A percentile compares a stretch with the other conserved stretches of the same genome.
phyloP scores from a whole-genome alignment of 805 yeast genomes.

The Groenewaldozyma tartarivorans region DNA sequence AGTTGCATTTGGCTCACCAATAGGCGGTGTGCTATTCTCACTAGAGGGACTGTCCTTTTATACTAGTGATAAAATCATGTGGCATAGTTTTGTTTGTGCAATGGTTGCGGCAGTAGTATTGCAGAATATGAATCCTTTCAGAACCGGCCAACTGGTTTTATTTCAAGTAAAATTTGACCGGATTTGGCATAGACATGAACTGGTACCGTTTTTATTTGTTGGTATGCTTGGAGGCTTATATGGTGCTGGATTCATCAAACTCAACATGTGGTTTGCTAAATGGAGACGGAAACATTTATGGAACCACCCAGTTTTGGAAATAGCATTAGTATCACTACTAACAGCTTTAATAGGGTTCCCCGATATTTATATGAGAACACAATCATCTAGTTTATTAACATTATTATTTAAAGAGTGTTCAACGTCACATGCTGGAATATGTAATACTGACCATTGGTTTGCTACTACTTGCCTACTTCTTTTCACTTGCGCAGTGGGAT shows the following conservation, averaged over 20 bases:
- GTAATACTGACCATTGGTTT: conserved; percentile 17
- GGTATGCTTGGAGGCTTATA: conserved; percentile 64
- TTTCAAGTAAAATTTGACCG: conserved; percentile 60
- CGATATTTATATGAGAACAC: conserved; percentile 41
- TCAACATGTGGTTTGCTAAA: conserved; percentile 38
- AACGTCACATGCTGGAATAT: conserved; percentile 19
- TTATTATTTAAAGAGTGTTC: conserved; percentile 62
- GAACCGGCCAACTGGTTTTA: conserved; percentile 44
- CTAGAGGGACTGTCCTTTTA: conserved; percentile 59
- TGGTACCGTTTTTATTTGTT: conserved; percentile 59
- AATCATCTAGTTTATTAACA: conserved; percentile 48
- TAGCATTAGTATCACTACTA: conserved; percentile 36
- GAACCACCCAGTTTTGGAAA: conserved; percentile 35
- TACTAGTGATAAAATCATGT: conserved; percentile 57
- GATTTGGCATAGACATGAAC: conserved; percentile 63
- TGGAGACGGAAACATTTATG: conserved; percentile 11
- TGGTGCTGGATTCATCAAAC: conserved; percentile 44
- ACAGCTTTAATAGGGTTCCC: conserved; percentile 53
- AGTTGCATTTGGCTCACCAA: conserved; percentile 78
- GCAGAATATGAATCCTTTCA: conserved; percentile 41
- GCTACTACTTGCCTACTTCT: conserved; percentile 23
- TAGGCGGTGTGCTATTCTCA: conserved; percentile 78
- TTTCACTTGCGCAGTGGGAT: conserved; percentile 40
- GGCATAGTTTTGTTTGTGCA: conserved; percentile 78
- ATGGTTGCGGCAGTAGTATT: conserved; percentile 60